Evolutionary conservation across 768 basidiomycete species (phyloP), one percentile per base, ranked within the genome.

Genomic region (Kwoniella bestiolae): DNA sequence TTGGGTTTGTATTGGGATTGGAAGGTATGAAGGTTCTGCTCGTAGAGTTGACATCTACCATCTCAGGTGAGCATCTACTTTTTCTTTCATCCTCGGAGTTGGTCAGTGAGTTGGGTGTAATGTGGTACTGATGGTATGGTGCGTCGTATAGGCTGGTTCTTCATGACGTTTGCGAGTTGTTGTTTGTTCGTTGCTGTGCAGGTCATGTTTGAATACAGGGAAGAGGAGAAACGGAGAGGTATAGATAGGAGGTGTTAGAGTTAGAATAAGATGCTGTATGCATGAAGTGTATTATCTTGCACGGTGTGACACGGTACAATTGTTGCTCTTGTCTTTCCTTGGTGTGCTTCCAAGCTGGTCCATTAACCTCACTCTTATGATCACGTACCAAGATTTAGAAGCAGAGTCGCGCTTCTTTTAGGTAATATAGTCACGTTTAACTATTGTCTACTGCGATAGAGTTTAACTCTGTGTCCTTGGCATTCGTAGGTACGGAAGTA

Each of bases 181-280:
- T 88, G 87, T 73, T 49, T 97, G 12, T 98, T 94, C 74, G 85
- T 92, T 23, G 91, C 86, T 2, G 88, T 87, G 1, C 95, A 98
- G 75, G 78, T 95, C 49, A 96, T 97, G 95, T 92, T 98, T 65
- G 95, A 98, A 75, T 98, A 98, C 80, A 84, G 91, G 56, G 90
- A 90, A 79, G 90, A 91, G 77, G 91, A 92, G 77, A 84, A 84
- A 75, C 82, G 91, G 59, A 83, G 83, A 63, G 88, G 89, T 9
- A 87, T 91, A 38, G 73, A 74, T 57, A 65, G 84, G 25, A 77
- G 76, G 60, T 85, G 83, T 65, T 84, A 55, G 35, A 11, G 5
- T 26, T 41, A n/a, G n/a, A n/a, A n/a, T n/a, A n/a, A n/a, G n/a
- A n/a, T n/a, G n/a, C n/a, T n/a, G n/a, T n/a, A n/a, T n/a, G n/a